Conservation (phyloP, 495 filamentous ascomycete genomes). For the Aspergillus diversus region DNA sequence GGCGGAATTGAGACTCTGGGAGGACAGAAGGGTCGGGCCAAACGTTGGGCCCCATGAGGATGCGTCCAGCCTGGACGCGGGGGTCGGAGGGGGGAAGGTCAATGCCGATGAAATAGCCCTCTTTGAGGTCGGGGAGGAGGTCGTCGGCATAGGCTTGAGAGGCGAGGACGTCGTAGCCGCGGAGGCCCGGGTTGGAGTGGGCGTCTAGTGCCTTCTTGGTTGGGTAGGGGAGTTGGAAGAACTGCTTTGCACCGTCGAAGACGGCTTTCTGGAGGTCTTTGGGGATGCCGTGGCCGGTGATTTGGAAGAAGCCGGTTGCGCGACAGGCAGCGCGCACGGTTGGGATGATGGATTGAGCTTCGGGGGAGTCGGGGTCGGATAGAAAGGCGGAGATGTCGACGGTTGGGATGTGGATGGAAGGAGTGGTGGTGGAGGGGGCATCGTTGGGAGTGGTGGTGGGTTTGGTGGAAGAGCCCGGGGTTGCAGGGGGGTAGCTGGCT, state of each 20-base stretch:
- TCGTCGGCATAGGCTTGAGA: slow-evolving; percentile 31
- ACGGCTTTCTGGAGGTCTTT: slow-evolving; percentile 29
- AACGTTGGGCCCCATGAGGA: slow-evolving; percentile 34
- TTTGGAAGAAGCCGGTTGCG: slow-evolving; percentile 44
- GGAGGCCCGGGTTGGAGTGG: slow-evolving; percentile 23
- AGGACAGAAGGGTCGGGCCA: slow-evolving; percentile 30
- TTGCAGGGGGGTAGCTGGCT: too few species aligned
- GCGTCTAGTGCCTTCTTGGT: slow-evolving; percentile 32
- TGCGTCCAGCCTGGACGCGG: slow-evolving; percentile 20
- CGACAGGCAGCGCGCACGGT: slow-evolving; percentile 32
- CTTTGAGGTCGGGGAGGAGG: slow-evolving; percentile 34
- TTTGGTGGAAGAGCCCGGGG: too few species aligned
- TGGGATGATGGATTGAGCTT: slow-evolving; percentile 26
- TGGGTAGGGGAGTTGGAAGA: slow-evolving; percentile 36
- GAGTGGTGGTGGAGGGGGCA: not conserved
- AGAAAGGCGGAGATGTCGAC: slow-evolving; percentile 30
- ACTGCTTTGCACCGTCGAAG: slow-evolving; percentile 29
- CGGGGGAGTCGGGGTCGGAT: slow-evolving; percentile 29
- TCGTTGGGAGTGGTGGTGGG: too few species aligned
- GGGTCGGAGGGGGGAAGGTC: slow-evolving; percentile 33
- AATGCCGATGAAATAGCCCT: slow-evolving; percentile 38
- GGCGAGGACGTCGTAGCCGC: slow-evolving; percentile 37
- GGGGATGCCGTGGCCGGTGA: slow-evolving; percentile 35
- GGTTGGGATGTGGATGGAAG: not conserved
- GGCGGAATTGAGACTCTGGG: slow-evolving; percentile 17